Evolutionary conservation across 371 early-diverging fungal species (phyloP), one percentile per base, ranked within the genome.

Genomic region (Mucor indicus): DNA sequence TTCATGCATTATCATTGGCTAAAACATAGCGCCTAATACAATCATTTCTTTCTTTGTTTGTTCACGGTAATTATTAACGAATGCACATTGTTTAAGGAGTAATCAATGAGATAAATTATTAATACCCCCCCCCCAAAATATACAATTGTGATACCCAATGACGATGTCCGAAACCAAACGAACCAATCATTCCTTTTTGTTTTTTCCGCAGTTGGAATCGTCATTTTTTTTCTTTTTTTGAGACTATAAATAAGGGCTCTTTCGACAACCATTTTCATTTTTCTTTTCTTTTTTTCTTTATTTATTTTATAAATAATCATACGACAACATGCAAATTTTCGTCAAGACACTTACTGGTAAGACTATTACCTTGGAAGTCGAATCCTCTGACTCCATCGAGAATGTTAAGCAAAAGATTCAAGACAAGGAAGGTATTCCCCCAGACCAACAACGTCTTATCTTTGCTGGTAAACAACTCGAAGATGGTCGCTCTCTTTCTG

Each of bases 391-490:
- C 67, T 96, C 67, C 91, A 94, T 55, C 7, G 55, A 55, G 37
- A 90, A 93, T 60, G 96, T 98, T 64, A 98, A 99, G 85, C 62
- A 69, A 52, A 97, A 96, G 85, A 98, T 98, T 53, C 98, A 98
- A 74, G 97, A 98, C 77, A 96, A 98, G 86, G 98, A 60, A 51
- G 60, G 89, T 55, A 99, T 98, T 65, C 98, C 98, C 48, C 98
- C 98, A 57, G 98, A 98, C 75, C 99, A 98, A 83, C 98, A 98
- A 81, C 95, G 98, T 61, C 84, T 98, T 37, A 99, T 99, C 64
- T 98, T 99, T 69, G 97, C 98, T 70, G 98, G 96, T 59, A 98
- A 97, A 80, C 98, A 98, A 80, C 87, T 99, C 44, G 96, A 96
- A 73, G 96, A 96, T 71, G 96, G 93, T 42, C 92, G 94, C 64